Conservation (phyloP, 768 basidiomycete species). For the Boletus sp. region DNA sequence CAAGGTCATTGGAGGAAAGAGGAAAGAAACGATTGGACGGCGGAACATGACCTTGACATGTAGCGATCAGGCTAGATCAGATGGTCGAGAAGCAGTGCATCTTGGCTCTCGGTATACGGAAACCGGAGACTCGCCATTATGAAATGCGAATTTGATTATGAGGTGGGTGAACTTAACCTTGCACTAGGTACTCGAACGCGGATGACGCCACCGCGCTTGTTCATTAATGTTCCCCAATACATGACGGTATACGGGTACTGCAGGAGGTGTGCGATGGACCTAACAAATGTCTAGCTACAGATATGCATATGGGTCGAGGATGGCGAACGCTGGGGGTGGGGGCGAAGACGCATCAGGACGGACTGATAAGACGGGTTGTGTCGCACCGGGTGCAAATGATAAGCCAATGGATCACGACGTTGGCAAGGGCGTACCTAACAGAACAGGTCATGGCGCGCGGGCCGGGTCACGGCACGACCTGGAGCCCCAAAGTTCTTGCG, state of each 20-base stretch:
- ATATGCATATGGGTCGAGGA: conserved; percentile 13
- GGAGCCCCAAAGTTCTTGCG: conserved; percentile 84
- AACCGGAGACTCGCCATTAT: conserved; percentile 35
- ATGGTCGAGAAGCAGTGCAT: conserved; percentile 31
- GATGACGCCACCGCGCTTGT: conserved; percentile 31
- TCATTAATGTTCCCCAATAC: conserved; percentile 35
- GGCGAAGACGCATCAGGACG: conserved; percentile 12
- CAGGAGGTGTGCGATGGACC: conserved; percentile 15
- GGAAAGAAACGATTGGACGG: conserved; percentile 32
- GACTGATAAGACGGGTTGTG: conserved; percentile 27
- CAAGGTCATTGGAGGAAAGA: conserved; percentile 54
- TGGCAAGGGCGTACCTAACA: conserved; percentile 28
- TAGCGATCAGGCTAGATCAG: conserved; percentile 23
- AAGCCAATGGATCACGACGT: conserved; percentile 20
- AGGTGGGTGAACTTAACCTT: conserved; percentile 40
- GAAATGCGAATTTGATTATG: conserved; percentile 45
- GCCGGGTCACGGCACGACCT: conserved; percentile 75
- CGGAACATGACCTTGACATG: conserved; percentile 25
- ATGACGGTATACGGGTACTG: conserved; percentile 25
- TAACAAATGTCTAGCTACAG: conserved; percentile 29
- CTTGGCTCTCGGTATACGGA: conserved; percentile 28
- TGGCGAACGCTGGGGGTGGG: conserved; percentile 12
- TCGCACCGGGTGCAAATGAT: conserved; percentile 15
- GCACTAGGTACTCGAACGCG: conserved; percentile 28
- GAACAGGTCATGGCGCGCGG: conserved; percentile 11